Evolutionary conservation across 345 rosid species (phyloP).

Genomic region (Excoecaria cochinchinensis): DNA sequence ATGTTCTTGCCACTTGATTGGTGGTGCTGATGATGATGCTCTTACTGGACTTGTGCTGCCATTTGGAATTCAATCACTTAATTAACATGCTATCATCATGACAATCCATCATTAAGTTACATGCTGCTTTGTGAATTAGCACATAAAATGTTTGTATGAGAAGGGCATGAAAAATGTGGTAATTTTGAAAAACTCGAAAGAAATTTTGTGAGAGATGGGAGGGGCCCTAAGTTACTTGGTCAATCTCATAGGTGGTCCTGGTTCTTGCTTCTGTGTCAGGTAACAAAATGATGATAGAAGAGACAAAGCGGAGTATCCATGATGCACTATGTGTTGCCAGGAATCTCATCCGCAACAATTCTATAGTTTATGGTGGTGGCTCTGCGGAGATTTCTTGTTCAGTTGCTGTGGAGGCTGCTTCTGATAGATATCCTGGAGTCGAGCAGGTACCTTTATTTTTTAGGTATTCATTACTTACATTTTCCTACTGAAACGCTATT

Average conservation of each 20-base stretch:
- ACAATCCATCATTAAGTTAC: not conserved
- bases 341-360: slow-evolving; percentile 89
- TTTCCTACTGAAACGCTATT: not conserved
- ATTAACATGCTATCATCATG: not conserved
- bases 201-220: not conserved
- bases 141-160: not conserved
- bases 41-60: not conserved
- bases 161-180: not conserved
- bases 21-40: not conserved
- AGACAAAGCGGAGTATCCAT: slow-evolving; percentile 94
- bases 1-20: not conserved
- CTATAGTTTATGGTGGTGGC: slow-evolving; percentile 96
- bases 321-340: slow-evolving; percentile 95
- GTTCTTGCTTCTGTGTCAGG: slow-evolving; percentile 45
- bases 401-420: slow-evolving; percentile 82
- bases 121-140: not conserved
- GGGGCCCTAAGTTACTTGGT: not conserved
- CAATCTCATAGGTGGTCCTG: slow-evolving; percentile 11
- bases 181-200: not conserved
- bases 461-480: not conserved
- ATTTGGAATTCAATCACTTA: not conserved
- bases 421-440: slow-evolving; percentile 90
- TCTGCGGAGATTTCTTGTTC: slow-evolving; percentile 96
- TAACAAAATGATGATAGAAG: slow-evolving; percentile 97
- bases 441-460: slow-evolving; percentile 58